These are phyloP conservation scores for Turritis glabra DNA, from an alignment of 345 rosid genomes.

Conservation along the genomic window DNA sequence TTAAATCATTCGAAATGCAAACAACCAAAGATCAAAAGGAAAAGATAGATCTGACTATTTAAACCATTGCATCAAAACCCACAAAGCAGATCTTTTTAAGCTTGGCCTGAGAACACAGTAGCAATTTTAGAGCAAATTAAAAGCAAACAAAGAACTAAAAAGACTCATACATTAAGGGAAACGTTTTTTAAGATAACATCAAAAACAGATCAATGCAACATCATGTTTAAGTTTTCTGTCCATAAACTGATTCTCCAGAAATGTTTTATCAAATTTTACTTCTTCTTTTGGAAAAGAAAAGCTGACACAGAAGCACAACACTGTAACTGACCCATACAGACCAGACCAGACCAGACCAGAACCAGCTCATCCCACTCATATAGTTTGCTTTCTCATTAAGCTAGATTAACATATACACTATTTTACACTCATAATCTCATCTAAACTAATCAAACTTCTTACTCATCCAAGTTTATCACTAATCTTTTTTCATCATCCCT, in stretches of 20 bases:
- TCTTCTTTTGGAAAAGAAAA: constrained; percentile 6
- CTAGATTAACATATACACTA: constrained; percentile 2
- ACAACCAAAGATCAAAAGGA: not conserved
- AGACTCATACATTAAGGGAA: not conserved
- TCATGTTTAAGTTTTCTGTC: too few relatives aligned
- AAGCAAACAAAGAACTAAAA: constrained; percentile 3
- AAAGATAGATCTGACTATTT: not conserved
- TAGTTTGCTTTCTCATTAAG: constrained; percentile 16
- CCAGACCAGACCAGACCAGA: constrained; percentile 13
- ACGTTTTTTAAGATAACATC: not conserved
- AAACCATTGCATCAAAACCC: constrained; percentile 3
- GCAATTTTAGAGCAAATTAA: not conserved
- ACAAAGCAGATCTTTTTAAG: not conserved
- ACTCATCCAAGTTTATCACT: not conserved
- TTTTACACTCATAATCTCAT: not conserved
- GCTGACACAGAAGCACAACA: constrained; percentile 15
- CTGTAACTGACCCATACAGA: constrained; percentile 23
- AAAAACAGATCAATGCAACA: constrained; percentile 17
- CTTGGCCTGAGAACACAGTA: not conserved
- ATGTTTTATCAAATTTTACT: not conserved
- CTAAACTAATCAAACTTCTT: not conserved
- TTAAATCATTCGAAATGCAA: not conserved
- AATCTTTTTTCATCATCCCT: not conserved
- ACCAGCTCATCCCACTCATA: constrained; percentile 19
- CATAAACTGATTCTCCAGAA: too few relatives aligned